A percentile compares a stretch with the other conserved stretches of the same genome.
Evolutionary conservation across 768 basidiomycete genomes (phyloP).

Genomic region (Mycena capillaripes): DNA sequence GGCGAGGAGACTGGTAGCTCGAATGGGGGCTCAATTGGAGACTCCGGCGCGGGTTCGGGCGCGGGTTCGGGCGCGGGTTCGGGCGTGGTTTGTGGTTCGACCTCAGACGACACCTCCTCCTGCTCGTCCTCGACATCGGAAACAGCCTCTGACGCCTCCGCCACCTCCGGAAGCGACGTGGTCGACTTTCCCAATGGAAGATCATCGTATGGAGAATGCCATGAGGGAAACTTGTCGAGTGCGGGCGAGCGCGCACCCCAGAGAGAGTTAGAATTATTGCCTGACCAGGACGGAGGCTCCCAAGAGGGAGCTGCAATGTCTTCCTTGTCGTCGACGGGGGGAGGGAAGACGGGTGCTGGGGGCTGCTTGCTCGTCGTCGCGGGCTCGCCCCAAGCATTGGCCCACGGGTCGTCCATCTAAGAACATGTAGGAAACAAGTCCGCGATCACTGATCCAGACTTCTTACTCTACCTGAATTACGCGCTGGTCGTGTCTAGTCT

Average conservation of each 20-base stretch:
- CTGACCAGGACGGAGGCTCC: constrained; percentile 55
- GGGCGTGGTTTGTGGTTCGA: too few relatives aligned
- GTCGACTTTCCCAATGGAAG: constrained; percentile 50
- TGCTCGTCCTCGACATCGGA: constrained; percentile 26
- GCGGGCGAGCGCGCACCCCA: constrained; percentile 31
- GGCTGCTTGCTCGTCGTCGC: constrained; percentile 43
- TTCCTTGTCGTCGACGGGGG: constrained; percentile 52
- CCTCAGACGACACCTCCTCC: constrained; percentile 3
- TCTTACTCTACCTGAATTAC: too few relatives aligned
- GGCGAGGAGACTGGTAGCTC: constrained; percentile 27
- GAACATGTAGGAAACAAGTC: constrained; percentile 13
- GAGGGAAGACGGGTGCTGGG: constrained; percentile 10
- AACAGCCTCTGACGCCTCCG: constrained; percentile 25
- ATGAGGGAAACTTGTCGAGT: constrained; percentile 32
- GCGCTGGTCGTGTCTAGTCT: too few relatives aligned
- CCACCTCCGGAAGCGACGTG: constrained; percentile 9
- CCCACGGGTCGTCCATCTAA: constrained; percentile 83
- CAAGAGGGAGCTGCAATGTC: constrained; percentile 73
- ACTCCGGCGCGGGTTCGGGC: constrained; percentile 15
- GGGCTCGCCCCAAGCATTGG: constrained; percentile 76
- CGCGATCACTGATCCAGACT: constrained; percentile 5
- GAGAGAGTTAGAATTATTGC: constrained; percentile 45
- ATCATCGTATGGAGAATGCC: constrained; percentile 56
- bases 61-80: constrained; percentile 9
- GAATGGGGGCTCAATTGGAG: constrained; percentile 24